These are phyloP conservation scores for Cladophialophora exuberans DNA, from an alignment of 2,329 filamentous ascomycete genomes.

Conservation along the genomic window DNA sequence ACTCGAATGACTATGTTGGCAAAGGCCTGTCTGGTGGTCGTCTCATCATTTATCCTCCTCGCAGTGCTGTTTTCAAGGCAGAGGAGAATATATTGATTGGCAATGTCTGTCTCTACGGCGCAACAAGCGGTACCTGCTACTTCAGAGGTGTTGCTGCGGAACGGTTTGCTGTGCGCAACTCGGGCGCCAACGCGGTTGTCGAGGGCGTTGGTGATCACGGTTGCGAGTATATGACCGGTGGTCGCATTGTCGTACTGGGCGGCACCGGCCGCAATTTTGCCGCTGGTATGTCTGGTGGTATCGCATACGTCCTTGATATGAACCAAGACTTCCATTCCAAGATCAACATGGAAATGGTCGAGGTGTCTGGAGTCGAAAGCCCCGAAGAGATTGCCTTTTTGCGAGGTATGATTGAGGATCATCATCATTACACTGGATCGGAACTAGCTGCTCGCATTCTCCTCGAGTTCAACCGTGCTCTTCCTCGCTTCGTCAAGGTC, in stretches of 20 bases:
- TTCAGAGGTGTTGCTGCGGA: conserved; percentile 97
- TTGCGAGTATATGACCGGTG: conserved; percentile 99
- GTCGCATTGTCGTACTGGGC: conserved; percentile 83
- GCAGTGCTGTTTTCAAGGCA: conserved; percentile 87
- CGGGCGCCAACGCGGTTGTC: conserved; percentile 91
- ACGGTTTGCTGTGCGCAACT: conserved; percentile 95
- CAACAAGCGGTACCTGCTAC: conserved; percentile 87
- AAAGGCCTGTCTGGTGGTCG: conserved; percentile 94
- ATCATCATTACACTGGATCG: conserved; percentile 96
- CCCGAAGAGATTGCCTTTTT: conserved; percentile 87
- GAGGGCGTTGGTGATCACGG: conserved; percentile 96
- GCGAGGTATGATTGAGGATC: conserved; percentile 89
- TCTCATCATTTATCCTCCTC: conserved; percentile 89
- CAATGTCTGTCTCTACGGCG: conserved; percentile 94
- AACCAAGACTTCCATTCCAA: conserved; percentile 87
- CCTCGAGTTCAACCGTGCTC: conserved; percentile 90
- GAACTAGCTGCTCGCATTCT: conserved; percentile 91
- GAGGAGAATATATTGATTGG: conserved; percentile 95
- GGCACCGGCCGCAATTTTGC: conserved; percentile 95
- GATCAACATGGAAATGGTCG: conserved; percentile 97
- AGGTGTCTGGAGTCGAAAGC: conserved; percentile 81
- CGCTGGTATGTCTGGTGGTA: conserved; percentile 97
- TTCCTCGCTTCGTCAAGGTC: conserved; percentile 90
- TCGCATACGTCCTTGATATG: conserved; percentile 90
- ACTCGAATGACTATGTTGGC: conserved; percentile 94